Evolutionary conservation across 1,284 basidiomycete genomes (phyloP), one percentile per base, ranked within the genome.

Genomic region (Rhodotorula sp.): DNA sequence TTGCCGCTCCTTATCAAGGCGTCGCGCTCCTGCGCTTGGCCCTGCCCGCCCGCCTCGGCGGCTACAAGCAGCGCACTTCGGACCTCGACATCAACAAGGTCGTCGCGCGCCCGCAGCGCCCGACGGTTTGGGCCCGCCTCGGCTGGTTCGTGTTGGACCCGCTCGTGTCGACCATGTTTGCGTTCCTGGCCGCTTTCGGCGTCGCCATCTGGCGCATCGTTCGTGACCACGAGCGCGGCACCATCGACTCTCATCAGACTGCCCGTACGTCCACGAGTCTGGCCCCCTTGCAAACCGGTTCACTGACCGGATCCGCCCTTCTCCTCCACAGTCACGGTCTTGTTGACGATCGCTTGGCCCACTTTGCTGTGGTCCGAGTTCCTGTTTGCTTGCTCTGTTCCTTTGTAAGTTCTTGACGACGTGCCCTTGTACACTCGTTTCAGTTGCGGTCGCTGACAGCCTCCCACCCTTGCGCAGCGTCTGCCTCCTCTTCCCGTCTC

Each of bases 281-380:
- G 39, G 39, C 39, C 39, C 10, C 23, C 48, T 23, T 34, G 29
- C 29, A 29, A 29, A 29, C 29, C 29, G 29, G 29, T 29, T 29
- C 3, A 29, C 29, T 26, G 14, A 6, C 15, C 21, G 29, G 20
- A 10, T 20, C 20, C 20, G 16, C 34, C 20, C 21, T 3, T 18
- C 8, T 46, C 26, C n/a, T 64, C 29, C 29, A 29, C 34, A 78
- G 74, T 79, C 20, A 75, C 75, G 16, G 60, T 79, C 39, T 65
- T 79, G 6, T 73, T 79, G 68, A 79, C 78, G 15, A 72, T 78
- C 23, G 73, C 67, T 8, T 79, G 78, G 78, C 78, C 78, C 10
- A 71, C 75, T 34, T 60, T 79, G 15, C 70, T 75, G 18, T 79
- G 74, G 76, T 62, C 77, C 64, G 73, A 78, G 63, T 72, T 77